These are phyloP conservation scores for Schizonepeta tenuifolia DNA, from an alignment of 257 asterid species.

Conservation along the genomic window DNA sequence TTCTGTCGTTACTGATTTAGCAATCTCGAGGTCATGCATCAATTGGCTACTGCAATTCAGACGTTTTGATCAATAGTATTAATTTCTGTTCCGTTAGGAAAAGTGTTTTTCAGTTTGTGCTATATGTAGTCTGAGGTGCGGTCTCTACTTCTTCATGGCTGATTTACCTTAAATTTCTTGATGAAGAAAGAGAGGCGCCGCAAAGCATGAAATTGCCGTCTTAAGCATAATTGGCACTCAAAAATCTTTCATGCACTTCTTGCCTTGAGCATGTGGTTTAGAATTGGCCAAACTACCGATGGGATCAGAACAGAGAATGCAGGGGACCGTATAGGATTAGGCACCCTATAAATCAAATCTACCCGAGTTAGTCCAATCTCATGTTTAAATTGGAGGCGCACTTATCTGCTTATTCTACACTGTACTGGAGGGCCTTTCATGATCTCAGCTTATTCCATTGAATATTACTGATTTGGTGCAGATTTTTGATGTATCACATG, in stretches of 20 bases:
- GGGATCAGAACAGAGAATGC: background rate
- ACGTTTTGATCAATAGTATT: slow-evolving; percentile 1
- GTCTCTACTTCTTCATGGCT: slow-evolving; percentile 12
- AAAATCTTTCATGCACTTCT: slow-evolving; percentile 13
- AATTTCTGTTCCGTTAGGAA: background rate
- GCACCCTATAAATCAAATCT: slow-evolving; percentile 17
- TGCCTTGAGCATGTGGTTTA: background rate
- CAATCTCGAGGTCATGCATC: slow-evolving; percentile 25
- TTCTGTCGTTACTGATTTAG: background rate
- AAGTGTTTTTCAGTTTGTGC: background rate
- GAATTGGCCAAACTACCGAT: background rate
- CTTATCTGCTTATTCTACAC: background rate
- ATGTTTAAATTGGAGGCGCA: slow-evolving; percentile 17
- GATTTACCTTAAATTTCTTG: slow-evolving; percentile 13
- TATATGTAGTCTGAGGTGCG: slow-evolving; percentile 13
- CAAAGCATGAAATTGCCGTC: background rate
- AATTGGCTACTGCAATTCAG: background rate
- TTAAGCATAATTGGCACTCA: slow-evolving; percentile 18
- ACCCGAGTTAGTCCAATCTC: background rate
- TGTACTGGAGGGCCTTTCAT: slow-evolving; percentile 20
- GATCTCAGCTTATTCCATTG: slow-evolving; percentile 1
- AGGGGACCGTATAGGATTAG: slow-evolving; percentile 10
- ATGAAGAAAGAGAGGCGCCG: background rate
- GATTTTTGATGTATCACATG: slow-evolving; percentile 16
- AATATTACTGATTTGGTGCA: background rate